These are phyloP conservation scores for Dipodascopsis tothii DNA, from an alignment of 805 yeast genomes.

Conservation along the genomic window DNA sequence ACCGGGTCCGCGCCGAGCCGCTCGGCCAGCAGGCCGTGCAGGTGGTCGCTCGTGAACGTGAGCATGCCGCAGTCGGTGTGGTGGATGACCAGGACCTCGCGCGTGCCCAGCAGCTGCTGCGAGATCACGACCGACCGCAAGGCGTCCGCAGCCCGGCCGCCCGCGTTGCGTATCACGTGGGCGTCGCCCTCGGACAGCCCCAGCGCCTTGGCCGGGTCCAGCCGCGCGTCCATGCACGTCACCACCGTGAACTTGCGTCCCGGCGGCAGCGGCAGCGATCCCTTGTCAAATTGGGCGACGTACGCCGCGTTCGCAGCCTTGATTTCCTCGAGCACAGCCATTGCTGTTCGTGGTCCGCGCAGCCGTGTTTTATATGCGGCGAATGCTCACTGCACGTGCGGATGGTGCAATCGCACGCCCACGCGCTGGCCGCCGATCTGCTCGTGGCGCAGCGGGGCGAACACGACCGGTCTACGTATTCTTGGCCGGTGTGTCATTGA, in stretches of 20 bases:
- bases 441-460: too few relatives aligned
- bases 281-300: slow-evolving; percentile 11
- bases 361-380: too few relatives aligned
- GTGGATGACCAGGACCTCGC: slow-evolving; percentile 18
- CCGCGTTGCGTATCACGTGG: slow-evolving; percentile 21
- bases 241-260: slow-evolving; percentile 19
- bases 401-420: too few relatives aligned
- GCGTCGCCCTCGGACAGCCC: slow-evolving; percentile 21
- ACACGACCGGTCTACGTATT: too few relatives aligned
- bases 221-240: slow-evolving; percentile 21
- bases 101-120: slow-evolving; percentile 21
- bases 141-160: slow-evolving; percentile 19
- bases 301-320: slow-evolving; percentile 13
- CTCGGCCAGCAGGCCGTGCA: slow-evolving; percentile 11
- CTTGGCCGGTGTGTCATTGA: too few relatives aligned
- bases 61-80: slow-evolving; percentile 24
- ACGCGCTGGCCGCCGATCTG: too few relatives aligned
- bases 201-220: slow-evolving; percentile 19
- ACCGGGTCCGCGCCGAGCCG: slow-evolving; percentile 9
- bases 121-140: slow-evolving; percentile 18
- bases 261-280: slow-evolving; percentile 18
- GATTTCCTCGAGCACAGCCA: slow-evolving; percentile 11
- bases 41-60: slow-evolving; percentile 12
- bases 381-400: too few relatives aligned
- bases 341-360: too few relatives aligned